Percentiles rank a stretch among this genome's conserved stretches.
Evolutionary conservation across 768 basidiomycete genomes (phyloP).

Genomic region (Amanita molliuscula): DNA sequence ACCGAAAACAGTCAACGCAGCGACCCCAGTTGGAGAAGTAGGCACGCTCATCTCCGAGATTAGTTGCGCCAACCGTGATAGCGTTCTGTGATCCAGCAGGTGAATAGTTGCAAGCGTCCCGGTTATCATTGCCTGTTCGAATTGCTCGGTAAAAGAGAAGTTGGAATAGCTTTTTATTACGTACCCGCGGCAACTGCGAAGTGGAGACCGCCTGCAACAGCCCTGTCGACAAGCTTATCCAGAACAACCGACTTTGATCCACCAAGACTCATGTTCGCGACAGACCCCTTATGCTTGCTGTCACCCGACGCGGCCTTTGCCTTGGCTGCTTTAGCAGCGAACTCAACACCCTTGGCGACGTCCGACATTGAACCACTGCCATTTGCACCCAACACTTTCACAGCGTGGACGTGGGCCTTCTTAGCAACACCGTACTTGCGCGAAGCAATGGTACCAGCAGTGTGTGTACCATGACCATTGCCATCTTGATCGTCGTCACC

Average conservation of each 20-base stretch:
- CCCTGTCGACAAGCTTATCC: constrained; percentile 76
- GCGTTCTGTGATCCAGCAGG: constrained; percentile 86
- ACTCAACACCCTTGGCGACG: constrained; percentile 81
- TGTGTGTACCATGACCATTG: constrained; percentile 94
- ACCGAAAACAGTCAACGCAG: constrained; percentile 90
- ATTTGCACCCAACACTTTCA: constrained; percentile 91
- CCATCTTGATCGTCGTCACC: constrained; percentile 83
- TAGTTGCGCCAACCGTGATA: constrained; percentile 90
- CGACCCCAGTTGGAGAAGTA: constrained; percentile 89
- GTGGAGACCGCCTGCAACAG: constrained; percentile 79
- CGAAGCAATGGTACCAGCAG: constrained; percentile 94
- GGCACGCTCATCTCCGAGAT: constrained; percentile 70
- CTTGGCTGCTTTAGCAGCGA: constrained; percentile 49
- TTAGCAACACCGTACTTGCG: constrained; percentile 93
- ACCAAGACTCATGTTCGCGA: constrained; percentile 96
- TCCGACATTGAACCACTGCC: constrained; percentile 95
- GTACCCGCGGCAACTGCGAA: constrained; percentile 94
- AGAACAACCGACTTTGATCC: constrained; percentile 86
- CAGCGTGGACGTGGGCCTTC: constrained; percentile 78
- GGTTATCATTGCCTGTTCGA: constrained; percentile 63
- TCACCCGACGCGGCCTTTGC: constrained; percentile 62
- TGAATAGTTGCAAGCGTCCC: constrained; percentile 87
- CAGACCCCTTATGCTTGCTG: constrained; percentile 86
- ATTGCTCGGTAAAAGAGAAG: not conserved
- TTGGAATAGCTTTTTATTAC: constrained; percentile 13